Percentiles rank a stretch among this genome's conserved stretches.
Evolutionary conservation across 768 basidiomycete species (phyloP).

Genomic region (Lentinula lateritia): DNA sequence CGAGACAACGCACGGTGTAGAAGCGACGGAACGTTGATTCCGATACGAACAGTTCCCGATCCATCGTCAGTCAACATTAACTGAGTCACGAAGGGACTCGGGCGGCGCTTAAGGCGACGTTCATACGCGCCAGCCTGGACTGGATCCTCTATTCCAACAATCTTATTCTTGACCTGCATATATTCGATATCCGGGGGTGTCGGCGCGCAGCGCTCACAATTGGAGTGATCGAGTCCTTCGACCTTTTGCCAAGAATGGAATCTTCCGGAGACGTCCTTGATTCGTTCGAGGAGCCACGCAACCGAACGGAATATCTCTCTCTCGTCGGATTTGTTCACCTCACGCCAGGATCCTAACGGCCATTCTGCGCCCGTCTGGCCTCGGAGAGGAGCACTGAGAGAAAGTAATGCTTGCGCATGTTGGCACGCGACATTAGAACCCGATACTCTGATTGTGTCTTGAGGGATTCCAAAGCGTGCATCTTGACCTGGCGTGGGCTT

Average conservation of each 20-base stretch:
- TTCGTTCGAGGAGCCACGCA: conserved; percentile 84
- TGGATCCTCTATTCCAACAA: conserved; percentile 75
- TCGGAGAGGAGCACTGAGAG: conserved; percentile 68
- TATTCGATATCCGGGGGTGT: conserved; percentile 70
- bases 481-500: conserved; percentile 50
- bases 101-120: conserved; percentile 79
- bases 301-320: conserved; percentile 73
- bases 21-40: conserved; percentile 82
- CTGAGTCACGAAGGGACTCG: conserved; percentile 83
- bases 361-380: conserved; percentile 74
- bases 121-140: conserved; percentile 88
- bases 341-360: conserved; percentile 67
- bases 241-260: conserved; percentile 65
- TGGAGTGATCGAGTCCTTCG: conserved; percentile 35
- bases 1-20: conserved; percentile 82
- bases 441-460: conserved; percentile 41
- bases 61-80: conserved; percentile 60
- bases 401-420: conserved; percentile 72
- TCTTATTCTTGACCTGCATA: conserved; percentile 51
- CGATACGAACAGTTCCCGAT: conserved; percentile 71
- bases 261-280: conserved; percentile 66
- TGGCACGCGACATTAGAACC: conserved; percentile 60
- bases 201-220: conserved; percentile 83
- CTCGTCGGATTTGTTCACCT: conserved; percentile 85
- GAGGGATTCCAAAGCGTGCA: conserved; percentile 66